Conservation (phyloP, 2,329 filamentous ascomycete species). For the Alternaria panax region DNA sequence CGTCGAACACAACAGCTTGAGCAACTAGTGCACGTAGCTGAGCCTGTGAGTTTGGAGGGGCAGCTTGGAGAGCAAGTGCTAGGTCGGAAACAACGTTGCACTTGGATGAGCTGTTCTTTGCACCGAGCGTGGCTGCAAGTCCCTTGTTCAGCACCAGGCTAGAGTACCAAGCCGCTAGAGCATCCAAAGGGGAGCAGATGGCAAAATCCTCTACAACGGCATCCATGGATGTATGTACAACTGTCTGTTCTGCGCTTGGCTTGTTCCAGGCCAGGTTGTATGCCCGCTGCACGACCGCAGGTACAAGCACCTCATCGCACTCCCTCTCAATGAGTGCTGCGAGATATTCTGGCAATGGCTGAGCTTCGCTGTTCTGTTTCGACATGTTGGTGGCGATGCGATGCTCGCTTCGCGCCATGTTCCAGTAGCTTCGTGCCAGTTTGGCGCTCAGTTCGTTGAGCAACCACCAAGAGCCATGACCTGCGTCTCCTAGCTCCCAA, state of each 20-base stretch:
- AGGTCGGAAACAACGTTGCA: slow-evolving; percentile 63
- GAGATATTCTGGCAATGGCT: slow-evolving; percentile 78
- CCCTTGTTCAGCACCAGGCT: slow-evolving; percentile 74
- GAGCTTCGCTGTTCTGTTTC: slow-evolving; percentile 60
- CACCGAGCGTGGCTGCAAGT: slow-evolving; percentile 69
- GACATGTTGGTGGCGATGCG: slow-evolving; percentile 51
- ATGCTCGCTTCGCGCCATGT: slow-evolving; percentile 74
- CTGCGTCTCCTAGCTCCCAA: slow-evolving; percentile 75
- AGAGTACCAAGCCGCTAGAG: slow-evolving; percentile 90
- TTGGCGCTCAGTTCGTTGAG: slow-evolving; percentile 75
- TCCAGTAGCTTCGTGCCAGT: slow-evolving; percentile 80
- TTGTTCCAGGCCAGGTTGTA: slow-evolving; percentile 91
- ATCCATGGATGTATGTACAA: slow-evolving; percentile 76
- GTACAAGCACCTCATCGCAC: slow-evolving; percentile 81
- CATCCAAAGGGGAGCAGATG: slow-evolving; percentile 86
- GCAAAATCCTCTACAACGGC: slow-evolving; percentile 84
- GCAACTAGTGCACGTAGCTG: slow-evolving; percentile 65
- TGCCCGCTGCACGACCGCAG: slow-evolving; percentile 80
- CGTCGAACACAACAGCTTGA: slow-evolving; percentile 65
- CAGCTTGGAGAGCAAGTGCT: slow-evolving; percentile 72
- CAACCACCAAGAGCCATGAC: slow-evolving; percentile 68
- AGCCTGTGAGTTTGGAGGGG: slow-evolving; percentile 79
- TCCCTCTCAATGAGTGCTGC: slow-evolving; percentile 77
- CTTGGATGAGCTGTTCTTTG: slow-evolving; percentile 56
- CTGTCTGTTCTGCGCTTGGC: slow-evolving; percentile 72